These are phyloP conservation scores for Anacardium occidentale DNA, from an alignment of 345 rosid species.

Conservation along the genomic window DNA sequence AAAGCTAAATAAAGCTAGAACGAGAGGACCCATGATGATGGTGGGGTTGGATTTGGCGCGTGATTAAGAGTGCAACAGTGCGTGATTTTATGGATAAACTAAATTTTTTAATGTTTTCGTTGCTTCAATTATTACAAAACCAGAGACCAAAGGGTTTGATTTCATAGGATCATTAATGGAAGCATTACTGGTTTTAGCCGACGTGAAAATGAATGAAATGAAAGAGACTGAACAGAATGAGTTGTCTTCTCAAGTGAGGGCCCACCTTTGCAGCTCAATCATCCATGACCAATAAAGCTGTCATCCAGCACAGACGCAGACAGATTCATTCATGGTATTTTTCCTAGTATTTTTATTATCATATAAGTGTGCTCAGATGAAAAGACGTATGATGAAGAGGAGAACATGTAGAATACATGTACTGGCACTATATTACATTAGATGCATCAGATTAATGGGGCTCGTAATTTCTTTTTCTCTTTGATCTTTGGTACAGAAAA, in stretches of 20 bases:
- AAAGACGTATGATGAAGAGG: too few species aligned
- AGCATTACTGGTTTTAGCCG: neutral
- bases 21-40: neutral
- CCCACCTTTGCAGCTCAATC: neutral
- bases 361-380: too few species aligned
- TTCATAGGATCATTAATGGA: neutral
- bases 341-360: too few species aligned
- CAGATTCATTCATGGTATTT: neutral
- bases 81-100: too few species aligned
- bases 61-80: too few species aligned
- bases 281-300: neutral
- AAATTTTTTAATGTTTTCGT: too few species aligned
- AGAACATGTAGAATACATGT: too few species aligned
- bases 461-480: neutral
- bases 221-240: neutral
- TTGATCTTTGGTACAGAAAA: neutral
- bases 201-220: conserved; percentile 2
- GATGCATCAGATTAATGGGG: too few species aligned
- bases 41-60: too few species aligned
- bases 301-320: neutral
- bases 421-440: too few species aligned
- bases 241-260: neutral
- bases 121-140: too few species aligned
- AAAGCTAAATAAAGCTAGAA: neutral
- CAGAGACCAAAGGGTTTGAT: too few species aligned